Conservation (phyloP, 495 filamentous ascomycete species). For the Podospora pseudopauciseta region DNA sequence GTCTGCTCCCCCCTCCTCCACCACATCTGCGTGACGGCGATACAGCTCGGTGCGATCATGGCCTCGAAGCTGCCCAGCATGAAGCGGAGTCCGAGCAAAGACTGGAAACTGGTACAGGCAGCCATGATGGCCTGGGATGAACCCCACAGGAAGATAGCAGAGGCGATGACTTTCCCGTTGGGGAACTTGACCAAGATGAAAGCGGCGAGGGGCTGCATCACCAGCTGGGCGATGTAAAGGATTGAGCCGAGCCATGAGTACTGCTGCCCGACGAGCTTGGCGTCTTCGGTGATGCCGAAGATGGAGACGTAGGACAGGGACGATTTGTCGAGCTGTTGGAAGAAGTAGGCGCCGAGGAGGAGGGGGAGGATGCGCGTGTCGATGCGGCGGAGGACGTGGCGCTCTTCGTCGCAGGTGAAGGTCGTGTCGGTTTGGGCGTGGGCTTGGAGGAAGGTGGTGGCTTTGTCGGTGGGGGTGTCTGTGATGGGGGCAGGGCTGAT, state of each 20-base stretch:
- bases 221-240: slow-evolving; percentile 43
- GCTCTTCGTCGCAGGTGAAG: slow-evolving; percentile 41
- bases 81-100: slow-evolving; percentile 44
- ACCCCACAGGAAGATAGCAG: slow-evolving; percentile 42
- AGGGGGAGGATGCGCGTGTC: slow-evolving; percentile 49
- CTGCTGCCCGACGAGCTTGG: slow-evolving; percentile 44
- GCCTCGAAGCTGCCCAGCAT: slow-evolving; percentile 42
- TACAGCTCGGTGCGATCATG: slow-evolving; percentile 46
- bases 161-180: slow-evolving; percentile 43
- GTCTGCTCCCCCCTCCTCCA: slow-evolving; percentile 52
- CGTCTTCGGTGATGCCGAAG: slow-evolving; percentile 51
- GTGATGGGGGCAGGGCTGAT: slow-evolving; percentile 24
- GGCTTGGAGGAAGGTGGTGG: slow-evolving; percentile 41
- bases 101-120: slow-evolving; percentile 41
- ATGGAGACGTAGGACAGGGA: slow-evolving; percentile 50
- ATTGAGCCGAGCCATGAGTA: slow-evolving; percentile 49
- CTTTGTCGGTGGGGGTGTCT: slow-evolving; percentile 31
- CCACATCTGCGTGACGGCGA: slow-evolving; percentile 57
- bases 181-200: slow-evolving; percentile 50
- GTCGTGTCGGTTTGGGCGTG: slow-evolving; percentile 32
- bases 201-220: slow-evolving; percentile 44
- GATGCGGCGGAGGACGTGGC: slow-evolving; percentile 40
- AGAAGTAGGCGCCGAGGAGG: slow-evolving; percentile 50
- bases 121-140: slow-evolving; percentile 38
- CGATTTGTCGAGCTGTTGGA: slow-evolving; percentile 54